phyloP scores from a whole-genome alignment of 1,139 yeast species.

The Candida mesenterica region DNA sequence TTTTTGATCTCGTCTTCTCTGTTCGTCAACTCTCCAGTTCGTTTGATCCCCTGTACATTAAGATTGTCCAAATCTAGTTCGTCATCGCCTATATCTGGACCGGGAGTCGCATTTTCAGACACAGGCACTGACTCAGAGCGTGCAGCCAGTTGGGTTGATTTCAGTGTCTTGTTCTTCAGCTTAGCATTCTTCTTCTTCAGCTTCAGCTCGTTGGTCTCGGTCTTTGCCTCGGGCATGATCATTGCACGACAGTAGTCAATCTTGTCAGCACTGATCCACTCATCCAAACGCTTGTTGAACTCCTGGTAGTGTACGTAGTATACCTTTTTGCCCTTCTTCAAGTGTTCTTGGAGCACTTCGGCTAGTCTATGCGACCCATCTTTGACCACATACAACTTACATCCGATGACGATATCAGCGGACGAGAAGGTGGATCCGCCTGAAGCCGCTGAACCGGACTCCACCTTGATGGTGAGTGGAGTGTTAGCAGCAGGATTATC shows the following conservation, averaged over 20 bases:
- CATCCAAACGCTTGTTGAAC: conserved; percentile 86
- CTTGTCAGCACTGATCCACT: conserved; percentile 77
- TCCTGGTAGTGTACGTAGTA: conserved; percentile 94
- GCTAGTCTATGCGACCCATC: conserved; percentile 81
- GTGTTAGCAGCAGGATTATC: background rate
- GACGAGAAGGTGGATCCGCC: conserved; percentile 24
- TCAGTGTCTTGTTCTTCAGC: conserved; percentile 9
- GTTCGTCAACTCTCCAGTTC: conserved; percentile 68
- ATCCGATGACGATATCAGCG: conserved; percentile 63
- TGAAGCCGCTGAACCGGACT: background rate
- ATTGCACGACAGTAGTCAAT: conserved; percentile 70
- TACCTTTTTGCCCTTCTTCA: conserved; percentile 71
- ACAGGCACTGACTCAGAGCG: conserved; percentile 23
- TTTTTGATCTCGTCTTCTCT: conserved; percentile 92
- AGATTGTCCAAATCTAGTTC: conserved; percentile 84
- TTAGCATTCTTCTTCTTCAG: conserved; percentile 16
- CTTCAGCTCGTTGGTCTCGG: conserved; percentile 25
- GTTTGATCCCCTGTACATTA: conserved; percentile 74
- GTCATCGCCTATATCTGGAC: conserved; percentile 45
- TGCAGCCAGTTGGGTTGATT: conserved; percentile 8
- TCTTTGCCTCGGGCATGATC: conserved; percentile 60
- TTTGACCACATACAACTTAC: conserved; percentile 77
- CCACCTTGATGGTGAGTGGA: background rate
- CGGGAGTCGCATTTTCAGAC: conserved; percentile 20
- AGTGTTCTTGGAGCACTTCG: conserved; percentile 76